phyloP scores from a whole-genome alignment of 768 basidiomycete genomes.

The Porpolomopsis calyptriformis region DNA sequence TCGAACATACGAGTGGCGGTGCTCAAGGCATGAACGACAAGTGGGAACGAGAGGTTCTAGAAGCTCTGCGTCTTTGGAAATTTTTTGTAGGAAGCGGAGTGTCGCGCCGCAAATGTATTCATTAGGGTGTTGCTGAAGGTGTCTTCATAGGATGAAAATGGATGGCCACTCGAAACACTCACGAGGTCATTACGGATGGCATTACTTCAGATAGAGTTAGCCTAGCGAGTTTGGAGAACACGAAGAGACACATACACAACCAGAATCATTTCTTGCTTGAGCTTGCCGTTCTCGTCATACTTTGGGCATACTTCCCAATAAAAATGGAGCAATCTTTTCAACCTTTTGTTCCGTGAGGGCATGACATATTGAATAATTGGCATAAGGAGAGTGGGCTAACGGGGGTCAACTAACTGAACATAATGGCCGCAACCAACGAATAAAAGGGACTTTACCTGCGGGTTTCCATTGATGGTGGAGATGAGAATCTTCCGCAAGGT shows the following conservation, averaged over 20 bases:
- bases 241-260: conserved; percentile 63
- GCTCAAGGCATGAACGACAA: conserved; percentile 88
- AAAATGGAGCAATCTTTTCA: conserved; percentile 94
- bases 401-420: not conserved
- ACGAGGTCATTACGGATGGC: conserved; percentile 97
- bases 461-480: conserved; percentile 88
- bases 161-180: conserved; percentile 19
- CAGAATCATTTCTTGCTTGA: conserved; percentile 99
- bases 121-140: conserved; percentile 87
- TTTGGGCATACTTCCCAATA: conserved; percentile 99
- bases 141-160: conserved; percentile 1
- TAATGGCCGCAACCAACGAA: not conserved
- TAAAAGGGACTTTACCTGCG: conserved; percentile 45
- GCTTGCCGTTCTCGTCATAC: conserved; percentile 90
- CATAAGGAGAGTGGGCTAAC: conserved; percentile 87
- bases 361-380: conserved; percentile 97
- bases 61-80: conserved; percentile 83
- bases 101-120: conserved; percentile 99
- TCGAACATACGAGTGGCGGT: conserved; percentile 94
- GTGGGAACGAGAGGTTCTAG: conserved; percentile 94
- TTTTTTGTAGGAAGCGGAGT: conserved; percentile 91
- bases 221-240: conserved; percentile 5
- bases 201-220: conserved; percentile 47
- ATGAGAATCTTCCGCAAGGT: conserved; percentile 90
- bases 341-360: conserved; percentile 88